Percentiles rank a stretch among this genome's conserved stretches.
Conservation (phyloP, 192 early-diverging fungal species). For the Coemansia sp. region DNA sequence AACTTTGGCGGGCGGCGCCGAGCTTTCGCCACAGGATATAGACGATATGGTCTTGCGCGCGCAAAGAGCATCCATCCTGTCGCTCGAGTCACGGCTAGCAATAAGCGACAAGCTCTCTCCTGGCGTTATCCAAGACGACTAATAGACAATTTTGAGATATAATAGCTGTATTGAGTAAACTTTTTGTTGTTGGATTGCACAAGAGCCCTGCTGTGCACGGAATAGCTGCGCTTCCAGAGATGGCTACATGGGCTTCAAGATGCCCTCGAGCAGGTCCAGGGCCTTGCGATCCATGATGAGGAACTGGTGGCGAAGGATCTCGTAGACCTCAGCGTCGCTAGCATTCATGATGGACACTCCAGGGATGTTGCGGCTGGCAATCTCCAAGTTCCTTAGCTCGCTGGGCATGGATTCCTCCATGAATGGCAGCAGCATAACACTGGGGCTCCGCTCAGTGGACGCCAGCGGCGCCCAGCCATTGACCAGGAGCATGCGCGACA, state of each 20-base stretch:
- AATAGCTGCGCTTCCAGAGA: background rate
- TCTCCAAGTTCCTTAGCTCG: slow-evolving; percentile 58
- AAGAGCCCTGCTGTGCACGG: background rate
- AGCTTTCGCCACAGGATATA: slow-evolving; percentile 11
- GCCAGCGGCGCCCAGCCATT: slow-evolving; percentile 46
- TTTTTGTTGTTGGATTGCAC: background rate
- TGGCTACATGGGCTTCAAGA: slow-evolving; percentile 50
- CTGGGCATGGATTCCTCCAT: slow-evolving; percentile 15
- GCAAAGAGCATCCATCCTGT: slow-evolving; percentile 40
- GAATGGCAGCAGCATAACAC: slow-evolving; percentile 40
- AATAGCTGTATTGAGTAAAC: background rate
- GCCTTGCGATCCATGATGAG: slow-evolving; percentile 71
- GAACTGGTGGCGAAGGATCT: slow-evolving; percentile 68
- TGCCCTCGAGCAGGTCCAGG: slow-evolving; percentile 63
- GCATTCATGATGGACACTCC: slow-evolving; percentile 63
- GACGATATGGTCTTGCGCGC: slow-evolving; percentile 31
- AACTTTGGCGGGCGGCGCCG: slow-evolving; percentile 3
- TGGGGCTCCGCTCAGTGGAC: slow-evolving; percentile 16
- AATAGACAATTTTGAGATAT: background rate
- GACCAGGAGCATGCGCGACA: slow-evolving; percentile 46
- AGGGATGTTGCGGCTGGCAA: slow-evolving; percentile 66
- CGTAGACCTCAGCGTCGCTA: slow-evolving; percentile 68
- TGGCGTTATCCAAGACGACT: background rate
- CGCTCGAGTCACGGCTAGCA: slow-evolving; percentile 33
- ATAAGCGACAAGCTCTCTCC: slow-evolving; percentile 34